Evolutionary conservation across 192 early-diverging fungal genomes (phyloP), one percentile per base, ranked within the genome.

Genomic region (Borealophlyctis nickersoniae): DNA sequence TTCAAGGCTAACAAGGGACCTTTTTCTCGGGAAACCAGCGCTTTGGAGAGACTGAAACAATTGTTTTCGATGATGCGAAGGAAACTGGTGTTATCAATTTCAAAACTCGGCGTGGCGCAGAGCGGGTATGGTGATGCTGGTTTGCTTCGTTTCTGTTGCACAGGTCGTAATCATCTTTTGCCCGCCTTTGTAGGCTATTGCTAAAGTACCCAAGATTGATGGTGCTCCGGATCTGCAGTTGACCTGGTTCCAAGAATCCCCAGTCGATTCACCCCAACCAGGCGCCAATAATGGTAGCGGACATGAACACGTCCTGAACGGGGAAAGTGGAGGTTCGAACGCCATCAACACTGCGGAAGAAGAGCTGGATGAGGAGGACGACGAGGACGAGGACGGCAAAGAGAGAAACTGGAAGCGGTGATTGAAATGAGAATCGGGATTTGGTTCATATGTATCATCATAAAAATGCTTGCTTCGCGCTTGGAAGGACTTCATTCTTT

Each of bases 381-480:
- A 60, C 31, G 62, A 33, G 5, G 62, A 63, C 11, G 62, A 63
- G 33, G 49, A 62, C 5, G 49, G 52, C 4, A 5, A 24, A 19
- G 52, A 52, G 7, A 45, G 39, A 19, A 45, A 45, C 19, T 45
- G 39, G 39, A 45, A 45, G 39, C 39, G 39, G 39, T 45, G n/a
- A n/a, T n/a, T n/a, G n/a, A n/a, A n/a, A n/a, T n/a, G n/a, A n/a
- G n/a, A n/a, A n/a, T n/a, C n/a, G n/a, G n/a, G n/a, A n/a, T n/a
- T n/a, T n/a, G n/a, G n/a, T n/a, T n/a, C n/a, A n/a, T n/a, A n/a
- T n/a, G n/a, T n/a, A n/a, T n/a, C n/a, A n/a, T n/a, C n/a, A n/a
- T n/a, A n/a, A n/a, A n/a, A n/a, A n/a, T n/a, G n/a, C n/a, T n/a
- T n/a, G n/a, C n/a, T n/a, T n/a, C n/a, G n/a, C n/a, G n/a, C n/a